Base-by-base conservation (phyloP, 75 land plant species). In the Selaginella moellendorffii region DNA sequence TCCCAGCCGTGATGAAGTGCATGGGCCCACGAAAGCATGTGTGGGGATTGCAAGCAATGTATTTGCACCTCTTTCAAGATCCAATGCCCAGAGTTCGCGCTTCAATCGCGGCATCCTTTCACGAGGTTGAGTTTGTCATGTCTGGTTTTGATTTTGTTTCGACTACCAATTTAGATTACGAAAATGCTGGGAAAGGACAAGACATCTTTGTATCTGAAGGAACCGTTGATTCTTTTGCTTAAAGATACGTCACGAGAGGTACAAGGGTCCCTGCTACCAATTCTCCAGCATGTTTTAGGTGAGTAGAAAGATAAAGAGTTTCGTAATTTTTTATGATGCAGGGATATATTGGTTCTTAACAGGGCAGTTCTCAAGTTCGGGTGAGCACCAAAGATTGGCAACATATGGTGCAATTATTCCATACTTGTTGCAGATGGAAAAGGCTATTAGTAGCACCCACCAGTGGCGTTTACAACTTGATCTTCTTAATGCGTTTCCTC, bases 141-240 rank as follows among this genome's bases (percentile, higher is more conserved):
- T 36, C 10, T 36, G 46, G 5, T 5, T 36, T 36, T 36, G 46
- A 36, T 5, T 36, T 5, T 36, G n/a, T 36, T 36, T 5, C 5
- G 46, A 5, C 10, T 36, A 36, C 14, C 5, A 36, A 1, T 54
- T 31, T 63, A 74, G 76, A 71, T 74, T 26, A 21, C 72, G 0
- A 74, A 69, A 24, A 69, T 74, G 9, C 72, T 74, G 18, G 76
- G 76, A 20, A 74, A 69, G 54, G 72, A 74, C 63, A 63, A 71
- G 52, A 64, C 76, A 28, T 62, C 76, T 24, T 24, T 66, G 0
- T 74, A 69, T 69, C 52, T 74, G 56, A 74, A 74, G 53, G 76
- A 74, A 10, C 24, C 73, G 8, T 69, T 74, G 62, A 24, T 69
- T 30, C 54, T 19, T 18, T 54, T 74, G 62, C 72, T 74, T 21